phyloP scores from a whole-genome alignment of 805 yeast genomes.

The Wilhelminamyces savonicus region DNA sequence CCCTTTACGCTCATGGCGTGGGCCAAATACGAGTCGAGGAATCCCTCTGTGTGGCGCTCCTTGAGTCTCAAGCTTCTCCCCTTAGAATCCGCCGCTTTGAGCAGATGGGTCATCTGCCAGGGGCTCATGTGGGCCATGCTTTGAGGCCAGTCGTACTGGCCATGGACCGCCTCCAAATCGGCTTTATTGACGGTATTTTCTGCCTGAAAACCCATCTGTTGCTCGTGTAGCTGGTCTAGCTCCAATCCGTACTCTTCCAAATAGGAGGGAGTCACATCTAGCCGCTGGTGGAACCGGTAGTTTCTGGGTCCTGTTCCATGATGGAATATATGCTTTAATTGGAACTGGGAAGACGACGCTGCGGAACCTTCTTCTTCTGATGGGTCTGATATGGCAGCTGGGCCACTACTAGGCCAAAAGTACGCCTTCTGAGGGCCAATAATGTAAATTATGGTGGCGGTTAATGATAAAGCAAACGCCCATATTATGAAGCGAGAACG shows the following conservation, averaged over 20 bases:
- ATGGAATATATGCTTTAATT: slow-evolving; percentile 54
- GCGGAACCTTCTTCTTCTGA: no score
- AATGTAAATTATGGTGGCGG: no score
- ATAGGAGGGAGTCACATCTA: slow-evolving; percentile 44
- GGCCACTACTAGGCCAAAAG: no score
- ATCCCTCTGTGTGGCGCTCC: slow-evolving; percentile 47
- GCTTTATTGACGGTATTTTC: slow-evolving; percentile 1
- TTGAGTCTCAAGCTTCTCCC: slow-evolving; percentile 20
- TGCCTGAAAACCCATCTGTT: not conserved
- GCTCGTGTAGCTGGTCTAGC: not conserved
- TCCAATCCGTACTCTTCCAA: slow-evolving; percentile 12
- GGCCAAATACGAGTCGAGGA: slow-evolving; percentile 58
- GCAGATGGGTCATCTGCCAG: slow-evolving; percentile 29
- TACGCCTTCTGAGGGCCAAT: no score
- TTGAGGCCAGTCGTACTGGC: slow-evolving; percentile 31
- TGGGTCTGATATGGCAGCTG: no score
- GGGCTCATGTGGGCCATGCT: slow-evolving; percentile 29
- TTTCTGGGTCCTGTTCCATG: slow-evolving; percentile 45
- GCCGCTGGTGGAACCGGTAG: slow-evolving; percentile 38
- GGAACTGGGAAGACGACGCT: no score
- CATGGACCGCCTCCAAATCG: slow-evolving; percentile 5
- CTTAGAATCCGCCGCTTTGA: slow-evolving; percentile 11
- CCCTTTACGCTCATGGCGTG: slow-evolving; percentile 44
- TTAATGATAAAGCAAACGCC: no score
- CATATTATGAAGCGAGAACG: no score